Evolutionary conservation across 2,329 filamentous ascomycete species (phyloP).

Genomic region (Talaromyces sp.): DNA sequence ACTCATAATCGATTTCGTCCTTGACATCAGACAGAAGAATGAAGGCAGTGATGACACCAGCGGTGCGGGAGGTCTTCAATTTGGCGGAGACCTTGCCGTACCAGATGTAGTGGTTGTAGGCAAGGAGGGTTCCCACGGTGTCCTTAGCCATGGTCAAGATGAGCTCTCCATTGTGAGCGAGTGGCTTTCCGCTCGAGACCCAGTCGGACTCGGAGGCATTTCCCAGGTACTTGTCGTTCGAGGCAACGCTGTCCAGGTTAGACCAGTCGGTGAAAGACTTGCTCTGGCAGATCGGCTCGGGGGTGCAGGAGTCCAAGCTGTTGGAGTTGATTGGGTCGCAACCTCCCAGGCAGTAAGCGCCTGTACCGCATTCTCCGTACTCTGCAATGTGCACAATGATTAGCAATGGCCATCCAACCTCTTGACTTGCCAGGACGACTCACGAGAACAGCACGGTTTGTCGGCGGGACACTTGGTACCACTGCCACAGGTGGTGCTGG

Average conservation of each 20-base stretch:
- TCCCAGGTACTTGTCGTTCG: slow-evolving; percentile 79
- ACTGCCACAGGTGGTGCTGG: slow-evolving; percentile 30
- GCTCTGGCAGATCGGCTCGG: slow-evolving; percentile 74
- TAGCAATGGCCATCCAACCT: background rate
- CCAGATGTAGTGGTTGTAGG: slow-evolving; percentile 86
- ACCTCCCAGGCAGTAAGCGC: slow-evolving; percentile 91
- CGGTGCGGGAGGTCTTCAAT: slow-evolving; percentile 76
- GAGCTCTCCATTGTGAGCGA: slow-evolving; percentile 57
- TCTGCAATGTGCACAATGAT: slow-evolving; percentile 46
- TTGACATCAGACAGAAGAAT: slow-evolving; percentile 93
- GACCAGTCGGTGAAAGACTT: slow-evolving; percentile 65
- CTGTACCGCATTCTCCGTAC: slow-evolving; percentile 88
- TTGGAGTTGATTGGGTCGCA: slow-evolving; percentile 86
- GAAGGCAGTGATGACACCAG: slow-evolving; percentile 93
- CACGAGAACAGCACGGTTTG: slow-evolving; percentile 75
- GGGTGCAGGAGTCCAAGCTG: slow-evolving; percentile 76
- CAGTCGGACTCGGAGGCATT: slow-evolving; percentile 76
- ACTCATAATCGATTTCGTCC: slow-evolving; percentile 98
- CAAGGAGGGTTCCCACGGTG: slow-evolving; percentile 81
- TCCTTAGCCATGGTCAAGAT: slow-evolving; percentile 84
- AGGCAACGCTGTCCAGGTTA: slow-evolving; percentile 61
- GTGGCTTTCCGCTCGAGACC: slow-evolving; percentile 76
- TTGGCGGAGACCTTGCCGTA: slow-evolving; percentile 87
- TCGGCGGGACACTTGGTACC: slow-evolving; percentile 62
- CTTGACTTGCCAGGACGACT: slow-evolving; percentile 26